phyloP scores from a whole-genome alignment of 108 stramenopile species.

The Phaeodactylum tricornutum region DNA sequence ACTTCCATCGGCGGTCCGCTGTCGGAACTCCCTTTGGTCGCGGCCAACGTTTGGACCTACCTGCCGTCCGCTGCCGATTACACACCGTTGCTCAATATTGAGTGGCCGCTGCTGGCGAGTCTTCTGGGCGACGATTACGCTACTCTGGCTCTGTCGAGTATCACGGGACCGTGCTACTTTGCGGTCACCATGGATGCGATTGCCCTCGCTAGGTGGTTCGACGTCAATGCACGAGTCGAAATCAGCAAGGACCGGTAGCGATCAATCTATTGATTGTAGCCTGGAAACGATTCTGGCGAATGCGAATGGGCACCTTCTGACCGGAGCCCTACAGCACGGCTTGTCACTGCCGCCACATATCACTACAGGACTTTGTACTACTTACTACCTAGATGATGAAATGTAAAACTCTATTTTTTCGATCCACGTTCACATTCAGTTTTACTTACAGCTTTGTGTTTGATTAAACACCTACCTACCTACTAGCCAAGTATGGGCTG shows the following conservation, averaged over 20 bases:
- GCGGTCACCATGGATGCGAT: constrained; percentile 82
- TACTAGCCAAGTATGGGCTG: too few species aligned
- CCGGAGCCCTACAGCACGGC: too few species aligned
- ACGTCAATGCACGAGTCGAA: background rate
- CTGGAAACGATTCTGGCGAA: too few species aligned
- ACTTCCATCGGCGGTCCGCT: constrained; percentile 62
- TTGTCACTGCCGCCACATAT: too few species aligned
- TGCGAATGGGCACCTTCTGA: too few species aligned
- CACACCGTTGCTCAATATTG: constrained; percentile 33
- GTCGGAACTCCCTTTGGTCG: constrained; percentile 76
- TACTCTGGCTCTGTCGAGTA: constrained; percentile 56
- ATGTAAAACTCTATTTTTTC: too few species aligned
- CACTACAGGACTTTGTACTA: too few species aligned
- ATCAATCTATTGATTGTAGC: background rate
- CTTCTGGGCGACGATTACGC: constrained; percentile 36
- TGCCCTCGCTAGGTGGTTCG: constrained; percentile 62
- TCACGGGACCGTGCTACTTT: constrained; percentile 80
- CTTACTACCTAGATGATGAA: too few species aligned
- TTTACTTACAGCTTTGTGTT: too few species aligned
- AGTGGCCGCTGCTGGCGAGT: background rate
- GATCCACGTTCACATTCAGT: too few species aligned
- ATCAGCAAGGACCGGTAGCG: background rate
- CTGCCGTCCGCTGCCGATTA: constrained; percentile 49
- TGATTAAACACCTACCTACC: too few species aligned
- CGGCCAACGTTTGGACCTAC: constrained; percentile 63